These are phyloP conservation scores for Plectosphaerella sp. DNA, from an alignment of 2,329 filamentous ascomycete species.

Conservation along the genomic window DNA sequence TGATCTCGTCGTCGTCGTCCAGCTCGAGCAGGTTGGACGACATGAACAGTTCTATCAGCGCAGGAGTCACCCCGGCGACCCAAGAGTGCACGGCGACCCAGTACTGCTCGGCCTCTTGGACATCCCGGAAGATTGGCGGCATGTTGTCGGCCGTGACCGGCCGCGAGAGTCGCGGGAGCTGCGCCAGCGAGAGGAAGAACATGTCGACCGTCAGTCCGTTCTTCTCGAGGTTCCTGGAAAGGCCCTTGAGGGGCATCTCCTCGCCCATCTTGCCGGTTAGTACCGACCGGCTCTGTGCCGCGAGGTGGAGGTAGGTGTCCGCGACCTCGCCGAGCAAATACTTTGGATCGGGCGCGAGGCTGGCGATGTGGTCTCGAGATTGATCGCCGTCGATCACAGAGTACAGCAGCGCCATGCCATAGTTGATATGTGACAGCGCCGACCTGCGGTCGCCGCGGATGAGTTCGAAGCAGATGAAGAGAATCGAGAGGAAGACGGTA, in stretches of 20 bases:
- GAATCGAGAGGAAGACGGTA: constrained; percentile 30
- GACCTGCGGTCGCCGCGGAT: constrained; percentile 33
- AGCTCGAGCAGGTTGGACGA: not conserved
- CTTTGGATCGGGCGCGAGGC: constrained; percentile 8
- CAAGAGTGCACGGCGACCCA: constrained; percentile 31
- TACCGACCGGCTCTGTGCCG: constrained; percentile 8
- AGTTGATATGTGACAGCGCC: constrained; percentile 33
- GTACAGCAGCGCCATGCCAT: constrained; percentile 24
- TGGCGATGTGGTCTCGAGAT: constrained; percentile 5
- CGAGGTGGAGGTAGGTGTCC: constrained; percentile 8
- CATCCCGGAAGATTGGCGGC: constrained; percentile 22
- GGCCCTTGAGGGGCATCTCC: constrained; percentile 5
- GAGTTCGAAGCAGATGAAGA: constrained; percentile 37
- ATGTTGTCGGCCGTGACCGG: constrained; percentile 20
- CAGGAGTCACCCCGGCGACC: constrained; percentile 22
- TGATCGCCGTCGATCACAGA: constrained; percentile 2
- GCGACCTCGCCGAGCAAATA: constrained; percentile 9
- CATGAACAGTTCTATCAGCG: constrained; percentile 3
- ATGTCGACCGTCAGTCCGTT: constrained; percentile 8
- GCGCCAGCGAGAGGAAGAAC: constrained; percentile 9
- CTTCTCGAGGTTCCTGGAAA: constrained; percentile 6
- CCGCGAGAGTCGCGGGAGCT: constrained; percentile 5
- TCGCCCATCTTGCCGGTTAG: constrained; percentile 4
- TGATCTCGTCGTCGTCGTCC: constrained; percentile 8
- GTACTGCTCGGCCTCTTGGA: constrained; percentile 31